Evolutionary conservation across 2,329 filamentous ascomycete genomes (phyloP).

Genomic region (Ophiosphaerella narmari): DNA sequence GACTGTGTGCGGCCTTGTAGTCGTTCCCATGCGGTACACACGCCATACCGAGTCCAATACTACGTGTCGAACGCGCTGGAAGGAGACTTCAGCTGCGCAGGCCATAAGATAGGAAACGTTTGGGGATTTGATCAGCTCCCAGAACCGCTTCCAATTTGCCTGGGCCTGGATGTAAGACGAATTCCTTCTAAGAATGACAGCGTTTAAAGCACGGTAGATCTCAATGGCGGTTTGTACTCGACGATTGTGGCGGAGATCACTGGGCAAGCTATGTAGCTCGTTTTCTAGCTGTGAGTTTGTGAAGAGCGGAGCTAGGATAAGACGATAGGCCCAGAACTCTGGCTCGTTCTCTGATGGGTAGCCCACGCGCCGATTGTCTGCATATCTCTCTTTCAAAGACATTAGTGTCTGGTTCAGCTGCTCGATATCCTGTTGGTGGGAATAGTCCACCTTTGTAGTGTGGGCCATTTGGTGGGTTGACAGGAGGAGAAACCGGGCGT

Average conservation of each 20-base stretch:
- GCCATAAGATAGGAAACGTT: conserved; percentile 65
- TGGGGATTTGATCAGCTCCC: conserved; percentile 59
- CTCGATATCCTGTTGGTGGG: conserved; percentile 64
- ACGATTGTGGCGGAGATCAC: conserved; percentile 54
- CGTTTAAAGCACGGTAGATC: conserved; percentile 61
- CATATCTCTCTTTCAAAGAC: conserved; percentile 60
- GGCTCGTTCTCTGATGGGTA: conserved; percentile 61
- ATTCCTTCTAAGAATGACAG: conserved; percentile 56
- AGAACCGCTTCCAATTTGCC: conserved; percentile 63
- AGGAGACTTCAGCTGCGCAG: conserved; percentile 67
- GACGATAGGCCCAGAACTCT: conserved; percentile 68
- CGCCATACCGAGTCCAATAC: conserved; percentile 61
- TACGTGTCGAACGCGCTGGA: conserved; percentile 62
- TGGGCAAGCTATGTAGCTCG: conserved; percentile 61
- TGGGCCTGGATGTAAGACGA: conserved; percentile 59
- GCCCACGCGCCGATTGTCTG: conserved; percentile 47
- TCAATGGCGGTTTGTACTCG: conserved; percentile 62
- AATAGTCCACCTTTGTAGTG: conserved; percentile 51
- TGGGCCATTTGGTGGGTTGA: conserved; percentile 61
- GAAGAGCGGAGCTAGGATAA: conserved; percentile 52
- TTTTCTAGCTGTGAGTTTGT: conserved; percentile 58
- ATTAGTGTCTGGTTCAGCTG: conserved; percentile 67
- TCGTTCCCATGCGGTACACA: conserved; percentile 58
- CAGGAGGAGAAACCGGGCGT: conserved; percentile 66
- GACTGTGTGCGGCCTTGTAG: conserved; percentile 42